phyloP scores from a whole-genome alignment of 108 stramenopile species.

The Pseudonitzschia multistriata region DNA sequence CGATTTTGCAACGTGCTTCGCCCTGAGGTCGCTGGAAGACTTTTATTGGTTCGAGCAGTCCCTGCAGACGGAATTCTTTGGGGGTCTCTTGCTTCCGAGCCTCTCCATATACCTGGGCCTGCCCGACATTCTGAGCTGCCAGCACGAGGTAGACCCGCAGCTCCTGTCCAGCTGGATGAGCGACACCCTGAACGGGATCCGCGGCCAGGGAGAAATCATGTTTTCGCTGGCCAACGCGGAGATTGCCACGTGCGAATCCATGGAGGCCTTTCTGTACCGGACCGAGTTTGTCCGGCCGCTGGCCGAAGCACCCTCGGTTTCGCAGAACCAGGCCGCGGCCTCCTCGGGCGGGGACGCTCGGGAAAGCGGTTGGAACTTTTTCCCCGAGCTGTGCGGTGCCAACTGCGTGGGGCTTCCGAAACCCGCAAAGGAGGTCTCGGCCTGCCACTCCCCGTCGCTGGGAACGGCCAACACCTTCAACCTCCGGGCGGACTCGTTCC shows the following conservation, averaged over 20 bases:
- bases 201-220: constrained; percentile 73
- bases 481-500: constrained; percentile 36
- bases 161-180: constrained; percentile 67
- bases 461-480: constrained; percentile 29
- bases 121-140: constrained; percentile 26
- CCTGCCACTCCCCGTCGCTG: constrained; percentile 35
- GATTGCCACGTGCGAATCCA: constrained; percentile 57
- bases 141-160: constrained; percentile 48
- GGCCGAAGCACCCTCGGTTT: background rate
- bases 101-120: constrained; percentile 55
- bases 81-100: constrained; percentile 59
- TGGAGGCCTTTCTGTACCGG: constrained; percentile 82
- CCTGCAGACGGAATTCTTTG: constrained; percentile 67
- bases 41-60: constrained; percentile 80
- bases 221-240: constrained; percentile 23
- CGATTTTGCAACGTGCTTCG: constrained; percentile 43
- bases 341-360: too few relatives aligned
- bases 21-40: constrained; percentile 62
- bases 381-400: constrained; percentile 13
- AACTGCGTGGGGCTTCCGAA: background rate
- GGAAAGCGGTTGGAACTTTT: constrained; percentile 4
- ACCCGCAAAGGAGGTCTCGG: background rate
- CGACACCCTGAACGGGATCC: constrained; percentile 74
- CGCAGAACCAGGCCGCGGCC: background rate
- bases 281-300: constrained; percentile 24